A percentile compares a stretch with the other conserved stretches of the same genome.
Conservation (phyloP, 306 rosid species). For the Vigna unguiculata region DNA sequence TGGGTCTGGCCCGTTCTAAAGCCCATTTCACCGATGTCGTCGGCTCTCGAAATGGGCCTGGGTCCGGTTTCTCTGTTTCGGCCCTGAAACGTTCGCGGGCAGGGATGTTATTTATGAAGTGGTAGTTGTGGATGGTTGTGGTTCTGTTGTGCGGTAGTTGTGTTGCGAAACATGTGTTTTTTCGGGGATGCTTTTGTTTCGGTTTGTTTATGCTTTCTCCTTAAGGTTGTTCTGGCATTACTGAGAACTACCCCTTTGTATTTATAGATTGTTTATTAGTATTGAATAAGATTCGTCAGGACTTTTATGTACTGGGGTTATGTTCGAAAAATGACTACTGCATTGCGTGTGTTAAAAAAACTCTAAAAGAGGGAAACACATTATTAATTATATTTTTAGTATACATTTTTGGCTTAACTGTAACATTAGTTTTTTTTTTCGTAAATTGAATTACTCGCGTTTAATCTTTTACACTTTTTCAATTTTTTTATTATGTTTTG, state of each 20-base stretch:
- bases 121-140: background rate
- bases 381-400: background rate
- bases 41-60: background rate
- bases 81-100: background rate
- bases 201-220: background rate
- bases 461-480: background rate
- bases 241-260: background rate
- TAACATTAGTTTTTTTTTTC: background rate
- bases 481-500: background rate
- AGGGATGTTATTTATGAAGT: background rate
- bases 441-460: background rate
- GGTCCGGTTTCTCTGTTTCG: slow-evolving; percentile 29
- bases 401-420: background rate
- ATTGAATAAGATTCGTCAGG: background rate
- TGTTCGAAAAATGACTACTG: background rate
- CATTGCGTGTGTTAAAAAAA: background rate
- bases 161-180: background rate
- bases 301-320: background rate
- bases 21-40: background rate
- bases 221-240: background rate
- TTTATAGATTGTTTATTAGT: background rate
- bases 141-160: background rate
- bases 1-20: background rate
- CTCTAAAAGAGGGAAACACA: background rate
- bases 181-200: too few relatives aligned